A percentile compares a stretch with the other conserved stretches of the same genome.
phyloP scores from a whole-genome alignment of 2,329 filamentous ascomycete species.

The Xylaria sp. region DNA sequence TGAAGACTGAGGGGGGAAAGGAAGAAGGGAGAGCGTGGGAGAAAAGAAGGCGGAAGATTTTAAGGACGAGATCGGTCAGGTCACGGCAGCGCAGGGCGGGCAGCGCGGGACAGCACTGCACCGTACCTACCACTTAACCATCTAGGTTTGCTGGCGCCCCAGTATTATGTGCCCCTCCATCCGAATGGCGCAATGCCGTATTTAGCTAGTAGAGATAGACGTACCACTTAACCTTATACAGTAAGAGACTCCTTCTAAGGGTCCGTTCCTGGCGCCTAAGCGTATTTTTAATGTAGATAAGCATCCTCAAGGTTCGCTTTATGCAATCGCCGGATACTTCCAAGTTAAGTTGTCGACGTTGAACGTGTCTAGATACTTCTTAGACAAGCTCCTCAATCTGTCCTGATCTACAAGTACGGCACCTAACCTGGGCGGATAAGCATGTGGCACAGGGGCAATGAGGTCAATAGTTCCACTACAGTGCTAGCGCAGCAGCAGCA shows the following conservation, averaged over 20 bases:
- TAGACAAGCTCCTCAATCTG: too few species aligned
- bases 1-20: slow-evolving; percentile 9
- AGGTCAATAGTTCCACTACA: not conserved
- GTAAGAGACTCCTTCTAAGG: not conserved
- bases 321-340: not conserved
- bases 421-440: too few species aligned
- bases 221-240: not conserved
- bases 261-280: slow-evolving; percentile 13
- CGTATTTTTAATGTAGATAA: slow-evolving; percentile 12
- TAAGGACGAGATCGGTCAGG: slow-evolving; percentile 28
- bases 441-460: too few species aligned
- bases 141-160: not conserved
- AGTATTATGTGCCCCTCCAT: slow-evolving; percentile 28
- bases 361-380: too few species aligned
- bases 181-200: slow-evolving; percentile 27
- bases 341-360: too few species aligned
- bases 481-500: slow-evolving; percentile 8
- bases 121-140: too few species aligned
- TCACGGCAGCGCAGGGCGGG: slow-evolving; percentile 8
- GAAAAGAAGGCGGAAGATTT: slow-evolving; percentile 23
- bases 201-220: slow-evolving; percentile 9
- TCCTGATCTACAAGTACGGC: too few species aligned
- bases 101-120: slow-evolving; percentile 15
- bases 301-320: not conserved
- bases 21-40: slow-evolving; percentile 7